A percentile compares a stretch with the other conserved stretches of the same genome.
These are phyloP conservation scores for Lycium ferocissimum DNA, from an alignment of 257 asterid species.

Conservation along the genomic window DNA sequence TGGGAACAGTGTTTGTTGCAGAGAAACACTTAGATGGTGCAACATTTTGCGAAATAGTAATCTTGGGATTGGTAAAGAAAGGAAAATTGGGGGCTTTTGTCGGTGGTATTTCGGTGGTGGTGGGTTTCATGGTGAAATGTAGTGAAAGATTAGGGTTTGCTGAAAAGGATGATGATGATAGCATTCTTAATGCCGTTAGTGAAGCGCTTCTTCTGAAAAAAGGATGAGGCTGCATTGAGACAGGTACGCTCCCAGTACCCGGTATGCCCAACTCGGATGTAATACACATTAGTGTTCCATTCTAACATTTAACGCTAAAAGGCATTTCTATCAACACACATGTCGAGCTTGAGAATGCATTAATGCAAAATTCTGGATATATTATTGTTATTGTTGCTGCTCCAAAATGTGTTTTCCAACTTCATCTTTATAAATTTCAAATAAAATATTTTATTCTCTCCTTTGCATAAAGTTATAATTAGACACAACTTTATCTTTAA, in stretches of 20 bases:
- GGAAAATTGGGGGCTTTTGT: constrained; percentile 38
- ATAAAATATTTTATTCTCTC: too few species aligned
- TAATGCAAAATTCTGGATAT: too few species aligned
- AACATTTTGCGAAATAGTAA: constrained; percentile 39
- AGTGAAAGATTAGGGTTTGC: constrained; percentile 47
- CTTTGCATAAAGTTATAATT: too few species aligned
- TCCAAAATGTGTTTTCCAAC: too few species aligned
- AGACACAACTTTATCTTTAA: too few species aligned
- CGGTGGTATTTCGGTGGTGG: constrained; percentile 43
- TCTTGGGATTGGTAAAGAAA: constrained; percentile 46
- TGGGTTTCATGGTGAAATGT: constrained; percentile 38
- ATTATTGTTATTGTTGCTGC: too few species aligned
- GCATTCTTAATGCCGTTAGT: constrained; percentile 45
- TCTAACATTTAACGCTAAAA: too few species aligned
- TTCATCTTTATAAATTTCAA: too few species aligned
- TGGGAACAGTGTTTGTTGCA: constrained; percentile 31
- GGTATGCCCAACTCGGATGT: neutral
- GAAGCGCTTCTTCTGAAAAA: constrained; percentile 49
- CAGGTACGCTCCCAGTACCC: neutral
- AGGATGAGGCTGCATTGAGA: constrained; percentile 46
- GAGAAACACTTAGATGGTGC: constrained; percentile 46
- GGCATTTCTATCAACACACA: too few species aligned
- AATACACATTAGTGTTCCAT: too few species aligned
- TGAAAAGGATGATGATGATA: constrained; percentile 36
- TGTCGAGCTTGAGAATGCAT: too few species aligned